Evolutionary conservation across 768 basidiomycete genomes (phyloP), one percentile per base, ranked within the genome.

Genomic region (Trichaptum fuscoviolaceum): DNA sequence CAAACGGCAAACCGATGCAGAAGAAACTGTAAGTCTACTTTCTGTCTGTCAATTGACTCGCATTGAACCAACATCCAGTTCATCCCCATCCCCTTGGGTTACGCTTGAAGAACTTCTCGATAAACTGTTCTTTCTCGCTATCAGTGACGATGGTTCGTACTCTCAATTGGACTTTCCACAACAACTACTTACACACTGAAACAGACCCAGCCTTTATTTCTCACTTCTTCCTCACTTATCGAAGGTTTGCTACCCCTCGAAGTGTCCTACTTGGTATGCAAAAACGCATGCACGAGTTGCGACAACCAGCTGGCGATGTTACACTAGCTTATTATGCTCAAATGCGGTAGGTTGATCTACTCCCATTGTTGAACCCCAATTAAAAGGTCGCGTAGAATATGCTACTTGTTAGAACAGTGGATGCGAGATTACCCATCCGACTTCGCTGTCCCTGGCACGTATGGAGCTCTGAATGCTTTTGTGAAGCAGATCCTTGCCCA

Each of bases 241-340:
- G 93, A 35, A 82, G 91, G 67, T 95, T 95, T 74, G 84, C 92
- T 52, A 89, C 84, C 35, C 92, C 93, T 8, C 85, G 93, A 57
- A 88, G 83, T 66, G 79, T 95, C 20, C 79, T 95, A n/a, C 80
- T 93, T 59, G 89, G 91, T 6, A 92, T 95, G 89, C 91, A 93
- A 75, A 91, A 92, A 73, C 87, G 91, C 61, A 89, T 94, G 84
- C 85, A 90, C 35, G 86, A 89, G 69, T 79, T 95, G 17, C 89
- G 90, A 71, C 84, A 84, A 64, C 85, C 88, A 20, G 83, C 84
- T 15, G 86, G 86, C 7, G 92, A 95, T 78, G 89, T 90, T 0
- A 89, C 93, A 86, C 90, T 94, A 76, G 91, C 91, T 8, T 90
- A 88, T 71, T 94, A 89, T 76, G 92, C 91, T 7, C 93, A 95